phyloP scores from a whole-genome alignment of 495 filamentous ascomycete species.

The Podospora conica region DNA sequence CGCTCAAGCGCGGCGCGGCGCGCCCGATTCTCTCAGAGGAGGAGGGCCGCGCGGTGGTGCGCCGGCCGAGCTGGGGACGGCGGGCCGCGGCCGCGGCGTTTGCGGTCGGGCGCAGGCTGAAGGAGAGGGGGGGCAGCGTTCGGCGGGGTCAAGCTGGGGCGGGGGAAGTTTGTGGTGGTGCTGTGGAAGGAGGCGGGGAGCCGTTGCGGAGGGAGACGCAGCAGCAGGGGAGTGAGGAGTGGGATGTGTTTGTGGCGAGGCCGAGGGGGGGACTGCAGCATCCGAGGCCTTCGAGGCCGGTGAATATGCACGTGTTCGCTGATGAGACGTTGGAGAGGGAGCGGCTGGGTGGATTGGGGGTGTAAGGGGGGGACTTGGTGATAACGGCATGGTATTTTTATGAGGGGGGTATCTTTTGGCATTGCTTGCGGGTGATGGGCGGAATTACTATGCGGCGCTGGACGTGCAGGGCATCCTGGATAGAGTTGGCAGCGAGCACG shows the following conservation, averaged over 20 bases:
- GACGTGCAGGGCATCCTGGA: not conserved
- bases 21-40: constrained; percentile 5
- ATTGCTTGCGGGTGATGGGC: not conserved
- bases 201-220: not conserved
- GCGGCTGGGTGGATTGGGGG: not conserved
- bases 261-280: constrained; percentile 28
- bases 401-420: not conserved
- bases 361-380: not conserved
- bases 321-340: constrained; percentile 5
- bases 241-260: constrained; percentile 18
- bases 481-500: not conserved
- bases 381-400: not conserved
- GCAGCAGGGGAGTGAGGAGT: constrained; percentile 7
- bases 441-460: not conserved
- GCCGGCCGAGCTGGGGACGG: constrained; percentile 17
- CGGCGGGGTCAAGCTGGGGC: constrained; percentile 1
- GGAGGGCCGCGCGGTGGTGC: not conserved
- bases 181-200: constrained; percentile 5
- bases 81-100: constrained; percentile 20
- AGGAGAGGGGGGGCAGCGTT: not conserved
- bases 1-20: constrained; percentile 1
- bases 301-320: constrained; percentile 33
- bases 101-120: constrained; percentile 16
- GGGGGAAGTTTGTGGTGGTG: constrained; percentile 9
- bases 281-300: constrained; percentile 28